Conservation (phyloP, 331 rosid genomes). For the Arachis monticola region DNA sequence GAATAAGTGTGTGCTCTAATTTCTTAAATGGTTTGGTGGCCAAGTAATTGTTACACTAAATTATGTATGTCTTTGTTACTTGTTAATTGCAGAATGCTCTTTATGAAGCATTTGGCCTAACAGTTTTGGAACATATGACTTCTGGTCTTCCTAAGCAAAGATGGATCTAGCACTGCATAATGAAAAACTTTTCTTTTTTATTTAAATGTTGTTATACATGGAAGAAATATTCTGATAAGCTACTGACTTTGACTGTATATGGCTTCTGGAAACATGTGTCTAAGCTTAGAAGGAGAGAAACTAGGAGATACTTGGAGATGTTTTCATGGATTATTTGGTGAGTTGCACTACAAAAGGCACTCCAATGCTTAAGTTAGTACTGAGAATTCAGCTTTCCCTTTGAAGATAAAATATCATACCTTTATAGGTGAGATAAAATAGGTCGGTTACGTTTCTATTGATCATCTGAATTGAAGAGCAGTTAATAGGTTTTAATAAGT, state of each 20-base stretch:
- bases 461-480: too few relatives aligned
- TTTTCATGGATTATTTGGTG: slow-evolving; percentile 61
- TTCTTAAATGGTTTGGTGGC: not conserved
- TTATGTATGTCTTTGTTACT: slow-evolving; percentile 3
- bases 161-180: too few relatives aligned
- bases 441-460: too few relatives aligned
- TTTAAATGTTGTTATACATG: slow-evolving; percentile 56
- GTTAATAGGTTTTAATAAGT: too few relatives aligned
- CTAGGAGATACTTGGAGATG: slow-evolving; percentile 69
- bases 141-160: too few relatives aligned
- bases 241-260: slow-evolving; percentile 69
- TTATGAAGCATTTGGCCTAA: slow-evolving; percentile 73
- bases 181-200: too few relatives aligned
- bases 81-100: slow-evolving; percentile 60
- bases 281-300: slow-evolving; percentile 68
- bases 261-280: slow-evolving; percentile 76
- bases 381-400: too few relatives aligned
- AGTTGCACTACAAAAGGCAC: slow-evolving; percentile 18
- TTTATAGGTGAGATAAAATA: too few relatives aligned
- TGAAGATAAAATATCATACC: too few relatives aligned
- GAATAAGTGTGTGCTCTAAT: too few relatives aligned
- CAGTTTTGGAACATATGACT: slow-evolving; percentile 49
- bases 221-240: slow-evolving; percentile 69
- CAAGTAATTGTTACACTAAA: not conserved
- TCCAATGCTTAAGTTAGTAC: too few relatives aligned